Evolutionary conservation across 2,329 filamentous ascomycete species (phyloP).

Genomic region (Aureobasidium sp.): DNA sequence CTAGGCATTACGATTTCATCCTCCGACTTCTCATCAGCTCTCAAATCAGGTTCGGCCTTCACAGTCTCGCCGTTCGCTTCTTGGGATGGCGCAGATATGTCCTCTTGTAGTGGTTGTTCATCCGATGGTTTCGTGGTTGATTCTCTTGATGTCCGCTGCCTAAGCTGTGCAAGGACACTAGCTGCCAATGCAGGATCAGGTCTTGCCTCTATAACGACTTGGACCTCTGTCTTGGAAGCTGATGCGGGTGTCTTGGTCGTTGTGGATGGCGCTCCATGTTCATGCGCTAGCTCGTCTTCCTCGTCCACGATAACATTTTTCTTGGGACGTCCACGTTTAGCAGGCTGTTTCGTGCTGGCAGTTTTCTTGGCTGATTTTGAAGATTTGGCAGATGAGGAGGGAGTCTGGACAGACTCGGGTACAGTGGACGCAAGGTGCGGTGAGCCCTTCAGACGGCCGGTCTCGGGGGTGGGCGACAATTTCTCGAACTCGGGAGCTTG

Average conservation of each 20-base stretch:
- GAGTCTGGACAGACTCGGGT: background rate
- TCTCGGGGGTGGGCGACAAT: background rate
- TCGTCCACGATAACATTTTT: conserved; percentile 2
- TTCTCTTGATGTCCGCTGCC: background rate
- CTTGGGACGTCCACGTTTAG: conserved; percentile 1
- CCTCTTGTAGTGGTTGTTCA: background rate
- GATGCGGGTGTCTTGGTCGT: background rate
- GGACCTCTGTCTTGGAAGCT: background rate
- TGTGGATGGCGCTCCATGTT: background rate
- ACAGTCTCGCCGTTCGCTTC: background rate
- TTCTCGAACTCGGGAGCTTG: background rate
- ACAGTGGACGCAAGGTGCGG: background rate
- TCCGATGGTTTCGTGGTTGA: background rate
- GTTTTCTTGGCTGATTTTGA: background rate
- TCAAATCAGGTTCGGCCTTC: background rate
- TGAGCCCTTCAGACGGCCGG: background rate
- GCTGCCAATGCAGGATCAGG: background rate
- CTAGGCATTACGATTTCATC: background rate
- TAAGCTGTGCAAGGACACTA: background rate
- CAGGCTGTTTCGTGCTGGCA: background rate
- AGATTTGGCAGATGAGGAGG: background rate
- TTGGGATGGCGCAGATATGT: background rate
- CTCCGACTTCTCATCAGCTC: background rate
- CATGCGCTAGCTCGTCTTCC: conserved; percentile 3
- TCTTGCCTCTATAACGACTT: background rate